Percentiles rank a stretch among this genome's conserved stretches.
Evolutionary conservation across 2,329 filamentous ascomycete genomes (phyloP).

Genomic region (Exophiala mesophila): DNA sequence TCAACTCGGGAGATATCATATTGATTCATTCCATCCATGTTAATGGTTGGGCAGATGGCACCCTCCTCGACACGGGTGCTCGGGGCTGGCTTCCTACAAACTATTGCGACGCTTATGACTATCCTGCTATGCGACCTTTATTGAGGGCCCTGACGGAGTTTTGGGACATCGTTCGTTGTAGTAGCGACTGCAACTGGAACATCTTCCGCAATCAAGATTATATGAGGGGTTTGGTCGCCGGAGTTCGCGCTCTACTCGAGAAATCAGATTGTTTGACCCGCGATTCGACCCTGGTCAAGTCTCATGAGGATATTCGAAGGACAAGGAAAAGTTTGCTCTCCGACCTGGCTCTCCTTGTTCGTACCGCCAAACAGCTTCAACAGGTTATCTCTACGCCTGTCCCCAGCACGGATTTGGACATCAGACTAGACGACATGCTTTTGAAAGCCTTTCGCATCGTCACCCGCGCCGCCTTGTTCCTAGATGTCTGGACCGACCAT

Average conservation of each 20-base stretch:
- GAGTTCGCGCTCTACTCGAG: conserved; percentile 85
- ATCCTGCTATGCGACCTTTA: conserved; percentile 76
- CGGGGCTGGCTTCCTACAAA: conserved; percentile 97
- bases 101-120: conserved; percentile 93
- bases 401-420: conserved; percentile 55
- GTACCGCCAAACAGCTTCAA: conserved; percentile 79
- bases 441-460: conserved; percentile 90
- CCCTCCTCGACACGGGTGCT: conserved; percentile 75
- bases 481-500: conserved; percentile 72
- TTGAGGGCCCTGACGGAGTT: conserved; percentile 84
- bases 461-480: conserved; percentile 81
- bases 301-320: conserved; percentile 69
- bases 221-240: conserved; percentile 88
- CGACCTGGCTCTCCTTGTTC: conserved; percentile 83
- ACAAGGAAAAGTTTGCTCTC: conserved; percentile 83
- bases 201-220: conserved; percentile 90
- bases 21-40: conserved; percentile 94
- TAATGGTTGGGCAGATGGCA: conserved; percentile 98
- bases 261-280: conserved; percentile 80
- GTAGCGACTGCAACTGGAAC: conserved; percentile 66
- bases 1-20: conserved; percentile 87
- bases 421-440: conserved; percentile 86
- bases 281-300: conserved; percentile 69
- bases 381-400: conserved; percentile 55
- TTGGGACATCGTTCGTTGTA: conserved; percentile 82